These are phyloP conservation scores for Trifolium dubium DNA, from an alignment of 306 rosid genomes.

Conservation along the genomic window DNA sequence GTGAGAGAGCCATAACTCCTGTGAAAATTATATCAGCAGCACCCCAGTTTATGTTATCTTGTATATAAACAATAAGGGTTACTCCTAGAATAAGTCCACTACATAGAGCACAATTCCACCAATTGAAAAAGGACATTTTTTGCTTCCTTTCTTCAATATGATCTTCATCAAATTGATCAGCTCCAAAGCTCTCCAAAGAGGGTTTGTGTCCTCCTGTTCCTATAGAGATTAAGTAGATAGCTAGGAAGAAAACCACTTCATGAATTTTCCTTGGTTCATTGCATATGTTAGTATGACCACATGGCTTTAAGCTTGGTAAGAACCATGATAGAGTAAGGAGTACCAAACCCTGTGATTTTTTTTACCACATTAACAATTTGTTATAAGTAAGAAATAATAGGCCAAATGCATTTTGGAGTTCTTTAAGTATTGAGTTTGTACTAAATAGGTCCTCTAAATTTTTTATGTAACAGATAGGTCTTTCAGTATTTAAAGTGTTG, in stretches of 20 bases:
- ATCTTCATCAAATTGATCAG: slow-evolving; percentile 91
- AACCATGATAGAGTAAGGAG: slow-evolving; percentile 78
- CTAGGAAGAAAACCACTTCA: slow-evolving; percentile 72
- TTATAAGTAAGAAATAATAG: background rate
- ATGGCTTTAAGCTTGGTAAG: slow-evolving; percentile 72
- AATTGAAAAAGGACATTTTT: slow-evolving; percentile 94
- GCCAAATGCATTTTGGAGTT: too few species aligned
- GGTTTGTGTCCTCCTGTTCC: slow-evolving; percentile 97
- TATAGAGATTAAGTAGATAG: slow-evolving; percentile 75
- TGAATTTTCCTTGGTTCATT: slow-evolving; percentile 66
- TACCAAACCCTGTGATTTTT: slow-evolving; percentile 65
- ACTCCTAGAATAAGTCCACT: slow-evolving; percentile 81
- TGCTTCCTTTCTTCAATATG: slow-evolving; percentile 64
- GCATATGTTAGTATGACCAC: slow-evolving; percentile 50
- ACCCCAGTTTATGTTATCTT: slow-evolving; percentile 85
- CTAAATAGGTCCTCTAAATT: too few species aligned
- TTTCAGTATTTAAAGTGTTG: too few species aligned
- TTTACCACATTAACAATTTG: background rate
- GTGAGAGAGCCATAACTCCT: slow-evolving; percentile 68
- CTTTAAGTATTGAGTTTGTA: too few species aligned
- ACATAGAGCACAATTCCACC: slow-evolving; percentile 93
- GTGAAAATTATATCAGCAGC: slow-evolving; percentile 70
- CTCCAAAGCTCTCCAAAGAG: slow-evolving; percentile 90
- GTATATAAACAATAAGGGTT: slow-evolving; percentile 77
- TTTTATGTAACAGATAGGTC: too few species aligned